phyloP scores from a whole-genome alignment of 805 yeast species.

The Candida anglica region DNA sequence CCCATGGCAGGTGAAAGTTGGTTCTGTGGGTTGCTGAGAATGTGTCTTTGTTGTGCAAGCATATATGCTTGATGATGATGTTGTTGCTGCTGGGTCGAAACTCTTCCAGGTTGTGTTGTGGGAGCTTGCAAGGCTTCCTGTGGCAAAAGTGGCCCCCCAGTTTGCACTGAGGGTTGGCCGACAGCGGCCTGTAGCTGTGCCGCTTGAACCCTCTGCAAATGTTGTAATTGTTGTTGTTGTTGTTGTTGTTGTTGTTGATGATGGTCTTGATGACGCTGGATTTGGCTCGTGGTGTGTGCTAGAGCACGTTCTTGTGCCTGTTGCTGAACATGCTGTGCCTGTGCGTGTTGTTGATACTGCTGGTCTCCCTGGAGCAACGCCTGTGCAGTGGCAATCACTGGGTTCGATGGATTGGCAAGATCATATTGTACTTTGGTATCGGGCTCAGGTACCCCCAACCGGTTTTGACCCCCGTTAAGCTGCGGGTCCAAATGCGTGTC shows the following conservation, averaged over 20 bases:
- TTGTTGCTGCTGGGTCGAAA: neutral
- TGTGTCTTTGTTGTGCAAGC: too few species aligned
- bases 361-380: constrained; percentile 11
- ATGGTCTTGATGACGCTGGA: constrained; percentile 12
- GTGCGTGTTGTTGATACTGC: constrained; percentile 9
- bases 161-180: too few species aligned
- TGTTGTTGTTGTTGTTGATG: constrained; percentile 10
- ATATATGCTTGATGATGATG: neutral
- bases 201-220: constrained; percentile 6
- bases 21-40: too few species aligned
- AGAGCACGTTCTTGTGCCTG: constrained; percentile 3
- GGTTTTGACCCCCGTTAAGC: constrained; percentile 9
- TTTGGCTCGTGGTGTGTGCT: neutral
- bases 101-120: neutral
- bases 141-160: too few species aligned
- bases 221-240: constrained; percentile 8
- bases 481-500: constrained; percentile 14
- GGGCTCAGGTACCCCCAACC: neutral
- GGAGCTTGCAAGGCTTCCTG: too few species aligned
- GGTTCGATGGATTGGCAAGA: constrained; percentile 10
- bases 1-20: neutral
- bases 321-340: constrained; percentile 9
- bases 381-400: constrained; percentile 12
- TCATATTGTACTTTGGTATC: constrained; percentile 6
- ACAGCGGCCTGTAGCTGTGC: constrained; percentile 5